Evolutionary conservation across 768 basidiomycete species (phyloP).

Genomic region (Tremella mesenterica): DNA sequence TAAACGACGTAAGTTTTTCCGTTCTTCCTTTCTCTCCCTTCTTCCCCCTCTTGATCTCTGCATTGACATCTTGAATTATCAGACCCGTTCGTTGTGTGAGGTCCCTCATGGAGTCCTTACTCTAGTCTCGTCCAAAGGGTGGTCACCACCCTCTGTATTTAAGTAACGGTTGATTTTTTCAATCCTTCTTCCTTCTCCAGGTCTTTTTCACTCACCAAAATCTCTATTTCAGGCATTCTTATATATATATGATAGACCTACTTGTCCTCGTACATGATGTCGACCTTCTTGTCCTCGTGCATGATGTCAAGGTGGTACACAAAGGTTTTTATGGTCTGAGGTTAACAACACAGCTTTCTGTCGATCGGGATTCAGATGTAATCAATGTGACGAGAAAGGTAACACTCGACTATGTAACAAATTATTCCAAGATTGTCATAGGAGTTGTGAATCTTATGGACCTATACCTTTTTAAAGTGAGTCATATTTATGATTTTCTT

Average conservation of each 20-base stretch:
- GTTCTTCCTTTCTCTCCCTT: background rate
- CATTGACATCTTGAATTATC: background rate
- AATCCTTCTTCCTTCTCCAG: background rate
- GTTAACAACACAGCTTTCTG: constrained; percentile 19
- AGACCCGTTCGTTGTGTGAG: too few relatives aligned
- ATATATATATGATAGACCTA: background rate
- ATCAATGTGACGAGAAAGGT: constrained; percentile 25
- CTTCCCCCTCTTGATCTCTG: background rate
- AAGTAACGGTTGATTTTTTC: background rate
- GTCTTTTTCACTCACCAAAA: background rate
- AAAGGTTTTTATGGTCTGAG: background rate
- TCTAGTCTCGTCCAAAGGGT: too few relatives aligned
- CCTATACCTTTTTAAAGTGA: constrained; percentile 25
- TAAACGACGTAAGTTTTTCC: constrained; percentile 13
- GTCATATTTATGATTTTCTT: background rate
- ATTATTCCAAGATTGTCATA: constrained; percentile 20
- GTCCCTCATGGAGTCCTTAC: too few relatives aligned
- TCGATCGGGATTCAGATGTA: constrained; percentile 25
- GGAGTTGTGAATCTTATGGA: constrained; percentile 30
- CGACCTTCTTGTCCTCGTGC: background rate
- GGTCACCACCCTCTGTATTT: background rate
- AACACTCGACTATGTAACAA: constrained; percentile 31
- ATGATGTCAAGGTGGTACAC: background rate
- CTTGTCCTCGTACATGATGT: background rate
- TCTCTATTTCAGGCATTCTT: background rate